A percentile compares a stretch with the other conserved stretches of the same genome.
Evolutionary conservation across 257 asterid species (phyloP).

Genomic region (Jacaranda mimosifolia): DNA sequence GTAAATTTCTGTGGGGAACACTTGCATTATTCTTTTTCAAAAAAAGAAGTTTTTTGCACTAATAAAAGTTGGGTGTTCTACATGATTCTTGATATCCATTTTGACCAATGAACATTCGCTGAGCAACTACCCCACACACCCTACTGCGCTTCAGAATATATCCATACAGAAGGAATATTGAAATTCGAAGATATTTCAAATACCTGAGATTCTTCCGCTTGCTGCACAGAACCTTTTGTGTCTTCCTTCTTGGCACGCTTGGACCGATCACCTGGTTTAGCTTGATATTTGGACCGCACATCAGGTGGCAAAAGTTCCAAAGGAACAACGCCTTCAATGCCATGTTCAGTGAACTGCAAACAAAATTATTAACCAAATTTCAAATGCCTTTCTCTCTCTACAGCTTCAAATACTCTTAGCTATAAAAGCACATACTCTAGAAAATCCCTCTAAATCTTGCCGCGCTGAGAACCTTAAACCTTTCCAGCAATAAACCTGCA

Average conservation of each 20-base stretch:
- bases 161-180: neutral
- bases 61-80: neutral
- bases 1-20: too few species aligned
- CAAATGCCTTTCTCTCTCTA: conserved; percentile 19
- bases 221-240: conserved; percentile 61
- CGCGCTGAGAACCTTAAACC: conserved; percentile 97
- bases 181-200: neutral
- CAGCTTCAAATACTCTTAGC: conserved; percentile 23
- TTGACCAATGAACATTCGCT: neutral
- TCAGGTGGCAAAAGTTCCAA: conserved; percentile 81
- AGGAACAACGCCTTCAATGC: conserved; percentile 98
- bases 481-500: conserved; percentile 98
- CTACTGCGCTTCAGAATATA: neutral
- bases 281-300: conserved; percentile 82
- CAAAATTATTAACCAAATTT: neutral
- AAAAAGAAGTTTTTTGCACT: neutral
- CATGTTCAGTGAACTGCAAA: conserved; percentile 91
- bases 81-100: conserved; percentile 14
- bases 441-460: conserved; percentile 97
- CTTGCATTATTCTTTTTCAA: neutral
- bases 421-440: conserved; percentile 63
- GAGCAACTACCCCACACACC: neutral
- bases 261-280: conserved; percentile 77
- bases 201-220: conserved; percentile 87
- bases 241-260: conserved; percentile 95